These are phyloP conservation scores for Lentinula boryana DNA, from an alignment of 768 basidiomycete genomes.

Conservation along the genomic window DNA sequence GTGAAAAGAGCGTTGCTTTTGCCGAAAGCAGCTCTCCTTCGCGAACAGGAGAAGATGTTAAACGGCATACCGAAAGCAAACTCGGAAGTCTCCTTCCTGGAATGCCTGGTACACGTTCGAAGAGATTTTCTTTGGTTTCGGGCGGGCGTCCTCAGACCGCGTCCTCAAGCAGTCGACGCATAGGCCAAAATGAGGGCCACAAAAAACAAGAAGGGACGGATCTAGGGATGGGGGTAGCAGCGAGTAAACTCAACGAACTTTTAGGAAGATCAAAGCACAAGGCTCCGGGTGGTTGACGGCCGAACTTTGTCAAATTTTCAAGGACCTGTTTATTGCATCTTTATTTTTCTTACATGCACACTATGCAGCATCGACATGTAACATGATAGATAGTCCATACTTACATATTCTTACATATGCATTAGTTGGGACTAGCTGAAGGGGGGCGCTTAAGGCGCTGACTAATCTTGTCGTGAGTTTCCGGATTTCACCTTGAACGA, in stretches of 20 bases:
- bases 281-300: neutral
- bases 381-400: no score
- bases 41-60: neutral
- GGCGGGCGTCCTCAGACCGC: slow-evolving; percentile 21
- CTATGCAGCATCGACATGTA: no score
- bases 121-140: slow-evolving; percentile 58
- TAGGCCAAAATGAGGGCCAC: slow-evolving; percentile 33
- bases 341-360: no score
- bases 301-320: neutral
- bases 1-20: slow-evolving; percentile 15
- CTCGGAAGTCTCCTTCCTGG: neutral
- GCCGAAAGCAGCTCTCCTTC: slow-evolving; percentile 17
- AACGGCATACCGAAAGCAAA: neutral
- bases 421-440: neutral
- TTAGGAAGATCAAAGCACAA: slow-evolving; percentile 24
- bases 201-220: slow-evolving; percentile 15
- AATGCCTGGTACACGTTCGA: slow-evolving; percentile 19
- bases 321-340: no score
- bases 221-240: slow-evolving; percentile 42
- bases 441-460: neutral
- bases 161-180: slow-evolving; percentile 17
- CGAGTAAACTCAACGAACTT: slow-evolving; percentile 48
- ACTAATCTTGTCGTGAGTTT: neutral
- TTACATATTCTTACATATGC: neutral
- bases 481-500: slow-evolving; percentile 6